Percentiles rank a stretch among this genome's conserved stretches.
phyloP scores from a whole-genome alignment of 176 grass and related monocot species.

The Aegilops sharonensis region DNA sequence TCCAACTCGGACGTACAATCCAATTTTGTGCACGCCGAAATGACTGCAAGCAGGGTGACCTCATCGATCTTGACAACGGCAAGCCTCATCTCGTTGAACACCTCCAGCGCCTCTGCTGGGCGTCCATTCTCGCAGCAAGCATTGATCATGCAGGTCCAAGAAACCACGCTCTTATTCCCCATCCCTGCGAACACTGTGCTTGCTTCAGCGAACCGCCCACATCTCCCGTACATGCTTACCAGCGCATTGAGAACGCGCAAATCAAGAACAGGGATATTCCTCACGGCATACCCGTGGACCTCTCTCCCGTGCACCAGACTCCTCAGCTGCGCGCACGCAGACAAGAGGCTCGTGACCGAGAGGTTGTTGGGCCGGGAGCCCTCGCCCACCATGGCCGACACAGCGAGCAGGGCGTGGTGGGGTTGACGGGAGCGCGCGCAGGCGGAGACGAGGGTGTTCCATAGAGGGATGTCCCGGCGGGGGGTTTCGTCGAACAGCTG shows the following conservation, averaged over 20 bases:
- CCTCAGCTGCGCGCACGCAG: conserved; percentile 37
- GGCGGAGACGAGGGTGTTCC: conserved; percentile 51
- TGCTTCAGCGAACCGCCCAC: conserved; percentile 1
- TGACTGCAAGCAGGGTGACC: conserved; percentile 48
- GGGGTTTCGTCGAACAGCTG: conserved; percentile 54
- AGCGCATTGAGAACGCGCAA: conserved; percentile 39
- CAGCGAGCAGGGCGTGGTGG: not conserved
- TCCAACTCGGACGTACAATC: conserved; percentile 11
- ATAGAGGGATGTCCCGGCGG: conserved; percentile 39
- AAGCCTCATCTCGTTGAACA: conserved; percentile 52
- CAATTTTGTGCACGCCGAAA: conserved; percentile 41
- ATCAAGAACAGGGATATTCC: conserved; percentile 29
- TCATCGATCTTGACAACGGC: conserved; percentile 38
- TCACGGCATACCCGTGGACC: conserved; percentile 41
- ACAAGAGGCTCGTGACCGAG: conserved; percentile 41
- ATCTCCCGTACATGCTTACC: conserved; percentile 51
- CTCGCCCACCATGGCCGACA: conserved; percentile 22
- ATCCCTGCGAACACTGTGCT: conserved; percentile 22
- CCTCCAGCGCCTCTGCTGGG: conserved; percentile 13
- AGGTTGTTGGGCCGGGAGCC: conserved; percentile 29
- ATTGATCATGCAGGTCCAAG: conserved; percentile 67
- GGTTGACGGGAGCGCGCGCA: conserved; percentile 20
- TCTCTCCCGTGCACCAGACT: conserved; percentile 30
- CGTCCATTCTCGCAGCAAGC: conserved; percentile 36
- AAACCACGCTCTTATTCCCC: conserved; percentile 35